phyloP scores from a whole-genome alignment of 176 grass and related monocot species.

The Juncus inflexus region DNA sequence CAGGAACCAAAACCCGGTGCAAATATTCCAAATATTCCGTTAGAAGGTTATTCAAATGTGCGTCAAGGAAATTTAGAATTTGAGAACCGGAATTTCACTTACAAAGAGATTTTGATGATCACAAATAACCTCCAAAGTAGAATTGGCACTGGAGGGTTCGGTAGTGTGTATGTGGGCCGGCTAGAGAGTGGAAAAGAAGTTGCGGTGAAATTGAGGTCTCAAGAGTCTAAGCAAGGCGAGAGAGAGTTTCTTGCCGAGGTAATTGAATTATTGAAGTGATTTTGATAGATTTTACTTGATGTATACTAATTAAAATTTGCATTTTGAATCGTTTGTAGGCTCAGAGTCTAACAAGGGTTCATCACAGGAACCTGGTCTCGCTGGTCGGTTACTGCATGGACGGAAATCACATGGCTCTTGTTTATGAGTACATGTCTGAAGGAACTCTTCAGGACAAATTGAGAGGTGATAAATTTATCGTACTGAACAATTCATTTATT shows the following conservation, averaged over 20 bases:
- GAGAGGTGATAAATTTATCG: neutral
- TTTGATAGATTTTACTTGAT: neutral
- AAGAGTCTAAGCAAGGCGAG: constrained; percentile 5
- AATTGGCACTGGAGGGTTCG: constrained; percentile 21
- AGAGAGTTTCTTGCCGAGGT: constrained; percentile 22
- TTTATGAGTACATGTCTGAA: constrained; percentile 14
- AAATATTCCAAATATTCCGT: neutral
- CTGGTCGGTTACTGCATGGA: constrained; percentile 5
- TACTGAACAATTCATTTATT: neutral
- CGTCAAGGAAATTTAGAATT: no score
- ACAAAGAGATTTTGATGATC: constrained; percentile 10
- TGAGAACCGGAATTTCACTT: constrained; percentile 6
- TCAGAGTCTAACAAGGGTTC: constrained; percentile 1
- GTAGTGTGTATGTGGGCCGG: constrained; percentile 13
- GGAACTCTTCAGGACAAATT: constrained; percentile 13
- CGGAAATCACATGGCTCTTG: constrained; percentile 3
- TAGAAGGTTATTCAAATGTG: no score
- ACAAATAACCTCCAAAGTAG: constrained; percentile 9
- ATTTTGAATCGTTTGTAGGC: neutral
- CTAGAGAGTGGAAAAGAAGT: constrained; percentile 17
- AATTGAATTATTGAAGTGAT: neutral
- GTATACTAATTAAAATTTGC: no score
- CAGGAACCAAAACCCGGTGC: neutral
- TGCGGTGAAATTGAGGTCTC: constrained; percentile 21
- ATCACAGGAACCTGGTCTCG: constrained; percentile 8